Evolutionary conservation across 495 filamentous ascomycete species (phyloP).

Genomic region (Monascus purpureus): DNA sequence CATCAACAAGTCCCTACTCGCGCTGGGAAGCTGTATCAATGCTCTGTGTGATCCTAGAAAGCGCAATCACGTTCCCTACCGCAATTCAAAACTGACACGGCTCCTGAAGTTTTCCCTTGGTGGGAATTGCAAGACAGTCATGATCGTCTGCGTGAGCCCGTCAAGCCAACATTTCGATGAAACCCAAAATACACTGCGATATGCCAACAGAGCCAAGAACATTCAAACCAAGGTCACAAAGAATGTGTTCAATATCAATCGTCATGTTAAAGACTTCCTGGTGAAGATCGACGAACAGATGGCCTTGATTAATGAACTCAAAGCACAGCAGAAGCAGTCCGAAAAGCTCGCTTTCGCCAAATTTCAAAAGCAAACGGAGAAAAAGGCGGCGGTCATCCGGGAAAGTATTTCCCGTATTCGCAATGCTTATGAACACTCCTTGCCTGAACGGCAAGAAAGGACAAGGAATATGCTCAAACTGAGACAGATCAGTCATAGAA

Average conservation of each 20-base stretch:
- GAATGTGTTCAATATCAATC: conserved; percentile 98
- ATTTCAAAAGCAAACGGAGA: conserved; percentile 75
- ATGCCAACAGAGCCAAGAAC: conserved; percentile 97
- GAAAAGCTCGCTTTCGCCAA: conserved; percentile 78
- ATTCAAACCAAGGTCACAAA: conserved; percentile 98
- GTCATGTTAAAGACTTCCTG: conserved; percentile 95
- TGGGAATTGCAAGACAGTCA: conserved; percentile 97
- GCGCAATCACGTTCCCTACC: conserved; percentile 88
- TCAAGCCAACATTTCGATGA: conserved; percentile 97
- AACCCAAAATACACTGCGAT: conserved; percentile 94
- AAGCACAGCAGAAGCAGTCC: conserved; percentile 80
- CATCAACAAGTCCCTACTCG: conserved; percentile 96
- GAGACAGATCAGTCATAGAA: conserved; percentile 71
- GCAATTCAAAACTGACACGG: conserved; percentile 93
- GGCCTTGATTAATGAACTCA: conserved; percentile 83
- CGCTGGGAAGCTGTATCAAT: conserved; percentile 96
- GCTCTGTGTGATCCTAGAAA: conserved; percentile 91
- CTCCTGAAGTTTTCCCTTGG: conserved; percentile 94
- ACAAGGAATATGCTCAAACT: conserved; percentile 67
- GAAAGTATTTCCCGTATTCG: conserved; percentile 75
- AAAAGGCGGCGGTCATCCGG: conserved; percentile 60
- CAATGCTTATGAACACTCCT: conserved; percentile 69
- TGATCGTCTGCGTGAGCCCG: conserved; percentile 98
- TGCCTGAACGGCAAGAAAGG: conserved; percentile 66
- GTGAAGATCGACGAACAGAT: conserved; percentile 97